Base-by-base conservation (phyloP, 2,329 filamentous ascomycete species). In the Geosmithia putterillii region DNA sequence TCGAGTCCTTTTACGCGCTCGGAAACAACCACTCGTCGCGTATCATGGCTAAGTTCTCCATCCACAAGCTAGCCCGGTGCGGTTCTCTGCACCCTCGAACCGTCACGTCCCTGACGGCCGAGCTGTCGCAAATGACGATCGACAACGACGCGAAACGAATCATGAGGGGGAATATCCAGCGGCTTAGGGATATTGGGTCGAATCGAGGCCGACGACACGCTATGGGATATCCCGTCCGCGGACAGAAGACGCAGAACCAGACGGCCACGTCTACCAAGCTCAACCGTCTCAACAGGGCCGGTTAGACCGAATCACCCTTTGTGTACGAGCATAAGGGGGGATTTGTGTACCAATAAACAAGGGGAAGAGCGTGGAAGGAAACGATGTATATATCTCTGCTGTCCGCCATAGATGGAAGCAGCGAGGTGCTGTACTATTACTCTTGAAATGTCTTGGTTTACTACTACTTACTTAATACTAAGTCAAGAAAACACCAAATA, bases 141-240 rank as follows among this genome's bases (percentile, higher is more conserved):
- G 92, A 95, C 63, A 94, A 84, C 61, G 89, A 96, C 55, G 72
- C 94, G 50, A 72, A 79, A 55, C 76, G 83, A 57, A 68, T 86
- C 46, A 66, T 95, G 34, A 74, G 82, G 54, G 86, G 95, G 41
- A 92, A 96, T 57, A 94, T 98, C 52, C 73, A 73, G 58, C 72
- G 90, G 46, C 57, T 98, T 61, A 86, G 84, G 59, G 89, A 95
- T 55, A 95, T 95, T 69, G 89, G 89, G 41, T 81, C 83, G 4
- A 94, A 94, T 59, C 73, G 92, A 43, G 92, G 92, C 50, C 81
- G 85, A 61, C 72, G 92, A 51, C 92, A 98, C 69, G 90, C 90
- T 45, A 89, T 96, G 83, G 79, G 82, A 47, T 65, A 96, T 66
- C 92, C 92, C 4, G 90, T 92, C 43, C 76, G 92, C 52, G 92